A percentile compares a stretch with the other conserved stretches of the same genome.
phyloP scores from a whole-genome alignment of 2,329 filamentous ascomycete genomes.

The Delphinella strobiligena region DNA sequence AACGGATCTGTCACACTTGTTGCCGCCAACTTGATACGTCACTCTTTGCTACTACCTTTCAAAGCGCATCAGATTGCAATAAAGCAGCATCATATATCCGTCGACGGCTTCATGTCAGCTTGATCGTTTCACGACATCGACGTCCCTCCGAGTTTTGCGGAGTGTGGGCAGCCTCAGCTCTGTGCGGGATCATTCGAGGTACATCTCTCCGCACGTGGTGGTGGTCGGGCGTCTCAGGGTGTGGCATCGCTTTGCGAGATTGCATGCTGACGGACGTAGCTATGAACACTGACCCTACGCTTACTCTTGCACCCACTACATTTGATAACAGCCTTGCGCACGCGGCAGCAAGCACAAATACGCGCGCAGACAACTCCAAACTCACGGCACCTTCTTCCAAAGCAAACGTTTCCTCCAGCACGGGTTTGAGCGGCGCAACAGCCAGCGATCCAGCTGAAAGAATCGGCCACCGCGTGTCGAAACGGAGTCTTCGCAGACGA shows the following conservation, averaged over 20 bases:
- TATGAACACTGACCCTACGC: not conserved
- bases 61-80: too few relatives aligned
- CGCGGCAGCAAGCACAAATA: not conserved
- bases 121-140: not conserved
- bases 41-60: not conserved
- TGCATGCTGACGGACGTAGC: not conserved
- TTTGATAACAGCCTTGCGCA: not conserved
- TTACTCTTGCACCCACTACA: not conserved
- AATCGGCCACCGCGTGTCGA: slow-evolving; percentile 19
- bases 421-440: slow-evolving; percentile 32
- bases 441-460: slow-evolving; percentile 31
- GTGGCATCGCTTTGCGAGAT: not conserved
- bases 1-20: not conserved
- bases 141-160: not conserved
- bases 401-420: slow-evolving; percentile 14
- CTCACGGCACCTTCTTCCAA: slow-evolving; percentile 3
- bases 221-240: not conserved
- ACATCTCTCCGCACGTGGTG: not conserved
- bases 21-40: not conserved
- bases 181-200: not conserved
- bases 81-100: not conserved
- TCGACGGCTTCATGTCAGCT: not conserved
- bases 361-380: not conserved
- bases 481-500: slow-evolving; percentile 34
- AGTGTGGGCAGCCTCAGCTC: not conserved